Conservation (phyloP, 768 basidiomycete genomes). For the Mycena metata region DNA sequence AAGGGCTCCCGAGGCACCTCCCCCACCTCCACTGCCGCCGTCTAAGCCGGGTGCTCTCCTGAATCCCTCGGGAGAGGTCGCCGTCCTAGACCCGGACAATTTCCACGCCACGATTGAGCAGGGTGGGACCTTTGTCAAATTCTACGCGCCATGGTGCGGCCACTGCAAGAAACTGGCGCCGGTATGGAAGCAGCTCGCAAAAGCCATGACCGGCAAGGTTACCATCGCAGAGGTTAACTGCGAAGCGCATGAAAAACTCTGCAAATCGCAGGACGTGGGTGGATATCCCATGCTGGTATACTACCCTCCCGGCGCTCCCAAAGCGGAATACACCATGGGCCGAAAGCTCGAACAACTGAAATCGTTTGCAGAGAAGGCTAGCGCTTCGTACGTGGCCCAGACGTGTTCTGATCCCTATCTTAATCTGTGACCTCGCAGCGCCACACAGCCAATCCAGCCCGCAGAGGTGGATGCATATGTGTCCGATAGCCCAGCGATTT, state of each 20-base stretch:
- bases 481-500: constrained; percentile 65
- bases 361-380: constrained; percentile 82
- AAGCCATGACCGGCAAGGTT: constrained; percentile 75
- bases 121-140: constrained; percentile 69
- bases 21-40: constrained; percentile 33
- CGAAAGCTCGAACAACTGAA: constrained; percentile 79
- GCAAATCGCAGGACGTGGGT: constrained; percentile 72
- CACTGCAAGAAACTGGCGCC: constrained; percentile 97
- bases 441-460: constrained; percentile 54
- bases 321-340: constrained; percentile 82
- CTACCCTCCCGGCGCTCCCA: constrained; percentile 67
- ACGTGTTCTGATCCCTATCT: constrained; percentile 3
- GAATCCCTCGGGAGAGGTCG: constrained; percentile 55
- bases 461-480: constrained; percentile 60
- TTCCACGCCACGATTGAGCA: constrained; percentile 56
- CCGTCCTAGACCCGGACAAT: constrained; percentile 50
- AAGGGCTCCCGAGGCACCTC: constrained; percentile 33
- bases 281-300: constrained; percentile 90
- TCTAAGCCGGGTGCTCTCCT: constrained; percentile 33
- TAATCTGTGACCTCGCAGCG: constrained; percentile 42
- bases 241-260: constrained; percentile 78
- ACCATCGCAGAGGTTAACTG: constrained; percentile 92
- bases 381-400: constrained; percentile 68
- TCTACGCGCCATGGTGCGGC: constrained; percentile 97
- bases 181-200: constrained; percentile 82